These are phyloP conservation scores for Penicillium sp. DNA, from an alignment of 2,329 filamentous ascomycete genomes.

Conservation along the genomic window DNA sequence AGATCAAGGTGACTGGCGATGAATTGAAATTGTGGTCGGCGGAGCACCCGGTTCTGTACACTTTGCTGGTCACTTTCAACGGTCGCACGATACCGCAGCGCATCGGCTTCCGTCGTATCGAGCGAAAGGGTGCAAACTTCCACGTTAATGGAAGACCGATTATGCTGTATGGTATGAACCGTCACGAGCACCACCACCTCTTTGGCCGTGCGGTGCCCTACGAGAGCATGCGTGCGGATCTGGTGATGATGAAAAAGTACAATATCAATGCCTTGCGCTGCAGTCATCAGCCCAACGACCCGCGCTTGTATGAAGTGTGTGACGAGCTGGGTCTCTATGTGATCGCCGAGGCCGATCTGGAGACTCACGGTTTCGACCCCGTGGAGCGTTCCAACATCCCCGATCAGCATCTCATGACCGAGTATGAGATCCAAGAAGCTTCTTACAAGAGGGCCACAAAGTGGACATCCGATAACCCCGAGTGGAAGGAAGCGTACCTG, in stretches of 20 bases:
- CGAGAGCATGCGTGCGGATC: conserved; percentile 56
- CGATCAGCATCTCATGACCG: conserved; percentile 41
- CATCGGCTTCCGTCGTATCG: conserved; percentile 59
- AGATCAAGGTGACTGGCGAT: conserved; percentile 25
- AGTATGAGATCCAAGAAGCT: conserved; percentile 43
- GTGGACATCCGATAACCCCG: conserved; percentile 39
- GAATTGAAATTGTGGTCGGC: conserved; percentile 64
- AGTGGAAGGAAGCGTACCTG: conserved; percentile 55
- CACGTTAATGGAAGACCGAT: conserved; percentile 59
- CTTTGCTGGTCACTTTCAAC: conserved; percentile 38
- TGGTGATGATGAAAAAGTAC: conserved; percentile 62
- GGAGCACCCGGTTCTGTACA: conserved; percentile 59
- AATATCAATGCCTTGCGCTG: conserved; percentile 67
- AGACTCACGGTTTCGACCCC: conserved; percentile 35
- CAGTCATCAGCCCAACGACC: conserved; percentile 55
- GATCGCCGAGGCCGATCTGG: conserved; percentile 35
- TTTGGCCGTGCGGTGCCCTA: conserved; percentile 58
- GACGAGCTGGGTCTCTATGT: conserved; percentile 35
- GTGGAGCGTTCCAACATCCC: conserved; percentile 48
- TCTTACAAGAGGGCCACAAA: conserved; percentile 46
- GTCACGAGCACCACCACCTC: conserved; percentile 64
- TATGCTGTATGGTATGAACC: conserved; percentile 59
- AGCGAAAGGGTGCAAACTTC: conserved; percentile 49
- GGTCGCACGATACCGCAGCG: conserved; percentile 36
- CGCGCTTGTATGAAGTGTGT: conserved; percentile 25